Evolutionary conservation across 805 yeast genomes (phyloP).

Genomic region (Ascoidea tarda): DNA sequence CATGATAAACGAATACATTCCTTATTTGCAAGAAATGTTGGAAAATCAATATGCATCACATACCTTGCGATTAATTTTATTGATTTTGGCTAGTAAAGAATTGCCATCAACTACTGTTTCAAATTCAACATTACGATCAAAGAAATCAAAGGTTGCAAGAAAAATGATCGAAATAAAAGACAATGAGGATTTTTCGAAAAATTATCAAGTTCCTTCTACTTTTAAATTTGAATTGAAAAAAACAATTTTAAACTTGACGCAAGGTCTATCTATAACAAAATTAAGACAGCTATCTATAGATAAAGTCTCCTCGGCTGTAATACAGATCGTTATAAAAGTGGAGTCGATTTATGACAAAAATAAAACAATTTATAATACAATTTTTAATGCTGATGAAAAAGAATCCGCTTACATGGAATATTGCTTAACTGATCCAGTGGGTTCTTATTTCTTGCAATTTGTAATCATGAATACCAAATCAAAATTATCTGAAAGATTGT

Average conservation of each 20-base stretch:
- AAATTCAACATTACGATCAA: slow-evolving; percentile 66
- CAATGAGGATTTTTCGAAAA: slow-evolving; percentile 50
- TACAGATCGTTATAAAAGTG: slow-evolving; percentile 62
- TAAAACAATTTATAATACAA: slow-evolving; percentile 52
- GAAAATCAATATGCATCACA: slow-evolving; percentile 81
- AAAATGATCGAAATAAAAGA: slow-evolving; percentile 85
- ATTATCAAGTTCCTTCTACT: slow-evolving; percentile 56
- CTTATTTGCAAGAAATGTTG: slow-evolving; percentile 44
- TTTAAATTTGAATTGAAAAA: slow-evolving; percentile 48
- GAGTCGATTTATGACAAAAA: slow-evolving; percentile 73
- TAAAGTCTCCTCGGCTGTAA: slow-evolving; percentile 75
- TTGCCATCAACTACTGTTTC: slow-evolving; percentile 59
- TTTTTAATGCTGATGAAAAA: slow-evolving; percentile 42
- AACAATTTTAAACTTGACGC: slow-evolving; percentile 27
- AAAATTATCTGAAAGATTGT: slow-evolving; percentile 59
- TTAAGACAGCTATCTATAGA: slow-evolving; percentile 43
- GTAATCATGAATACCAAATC: slow-evolving; percentile 51
- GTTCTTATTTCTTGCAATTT: slow-evolving; percentile 80
- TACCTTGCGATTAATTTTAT: slow-evolving; percentile 56
- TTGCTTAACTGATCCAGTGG: slow-evolving; percentile 76
- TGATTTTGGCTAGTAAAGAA: slow-evolving; percentile 64
- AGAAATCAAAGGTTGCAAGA: slow-evolving; percentile 77
- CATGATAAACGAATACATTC: slow-evolving; percentile 54
- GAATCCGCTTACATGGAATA: slow-evolving; percentile 79
- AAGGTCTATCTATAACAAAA: slow-evolving; percentile 18